These are phyloP conservation scores for Podila horticola DNA, from an alignment of 192 early-diverging fungal genomes.

Conservation along the genomic window DNA sequence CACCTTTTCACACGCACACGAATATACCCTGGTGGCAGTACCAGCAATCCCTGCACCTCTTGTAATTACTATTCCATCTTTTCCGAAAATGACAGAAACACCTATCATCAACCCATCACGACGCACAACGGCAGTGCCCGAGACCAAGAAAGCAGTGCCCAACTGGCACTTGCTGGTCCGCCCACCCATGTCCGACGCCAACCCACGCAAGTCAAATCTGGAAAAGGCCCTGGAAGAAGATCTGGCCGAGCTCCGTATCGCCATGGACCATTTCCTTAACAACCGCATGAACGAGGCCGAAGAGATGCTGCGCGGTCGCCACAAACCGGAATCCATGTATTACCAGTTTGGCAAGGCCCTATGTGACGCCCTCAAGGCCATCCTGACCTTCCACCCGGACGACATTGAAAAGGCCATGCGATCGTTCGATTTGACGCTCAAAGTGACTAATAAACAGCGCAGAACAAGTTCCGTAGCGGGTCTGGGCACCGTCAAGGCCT, in stretches of 20 bases:
- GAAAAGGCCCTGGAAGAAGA: slow-evolving; percentile 65
- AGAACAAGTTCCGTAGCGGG: slow-evolving; percentile 57
- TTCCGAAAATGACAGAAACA: slow-evolving; percentile 1
- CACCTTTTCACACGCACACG: too few species aligned
- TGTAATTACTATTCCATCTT: not conserved
- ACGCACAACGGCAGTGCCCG: not conserved
- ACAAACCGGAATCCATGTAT: slow-evolving; percentile 70
- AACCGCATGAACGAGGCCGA: slow-evolving; percentile 79
- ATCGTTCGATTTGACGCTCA: slow-evolving; percentile 68
- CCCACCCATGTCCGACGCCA: slow-evolving; percentile 34
- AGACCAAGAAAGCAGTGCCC: slow-evolving; percentile 30
- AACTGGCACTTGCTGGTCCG: slow-evolving; percentile 45
- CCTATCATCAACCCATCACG: slow-evolving; percentile 35
- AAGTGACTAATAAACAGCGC: slow-evolving; percentile 65
- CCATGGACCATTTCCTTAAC: slow-evolving; percentile 80
- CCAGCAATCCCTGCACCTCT: too few species aligned
- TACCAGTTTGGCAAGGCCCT: slow-evolving; percentile 78
- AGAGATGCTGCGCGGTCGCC: slow-evolving; percentile 55
- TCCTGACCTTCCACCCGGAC: slow-evolving; percentile 79
- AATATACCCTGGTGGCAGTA: not conserved
- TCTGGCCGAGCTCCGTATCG: slow-evolving; percentile 65
- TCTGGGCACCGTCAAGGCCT: slow-evolving; percentile 55
- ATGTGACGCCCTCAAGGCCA: slow-evolving; percentile 69
- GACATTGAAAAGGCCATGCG: slow-evolving; percentile 77
- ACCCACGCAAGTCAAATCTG: slow-evolving; percentile 39